Percentiles rank a stretch among this genome's conserved stretches.
phyloP scores from a whole-genome alignment of 352 stramenopile species.

The Globisporangium viniferum region DNA sequence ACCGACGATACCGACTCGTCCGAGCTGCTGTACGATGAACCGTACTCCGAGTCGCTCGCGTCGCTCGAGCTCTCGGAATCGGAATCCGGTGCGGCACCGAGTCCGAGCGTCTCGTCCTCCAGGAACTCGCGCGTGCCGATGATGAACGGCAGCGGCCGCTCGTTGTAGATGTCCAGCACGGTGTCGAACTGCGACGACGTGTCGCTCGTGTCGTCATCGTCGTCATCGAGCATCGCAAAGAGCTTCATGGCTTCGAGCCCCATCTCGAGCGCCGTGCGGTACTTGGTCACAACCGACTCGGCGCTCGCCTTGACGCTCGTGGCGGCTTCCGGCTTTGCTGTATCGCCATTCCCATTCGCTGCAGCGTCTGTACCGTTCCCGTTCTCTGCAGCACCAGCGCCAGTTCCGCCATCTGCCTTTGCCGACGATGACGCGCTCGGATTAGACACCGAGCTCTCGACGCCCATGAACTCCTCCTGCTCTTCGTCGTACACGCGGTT shows the following conservation, averaged over 20 bases:
- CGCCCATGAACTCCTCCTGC: constrained; percentile 64
- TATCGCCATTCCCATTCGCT: not conserved
- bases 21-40: constrained; percentile 67
- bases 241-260: constrained; percentile 82
- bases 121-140: constrained; percentile 86
- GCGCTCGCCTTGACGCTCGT: constrained; percentile 19
- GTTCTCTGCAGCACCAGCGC: constrained; percentile 1
- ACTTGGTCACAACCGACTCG: constrained; percentile 72
- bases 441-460: constrained; percentile 16
- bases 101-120: constrained; percentile 78
- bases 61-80: constrained; percentile 35
- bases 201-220: constrained; percentile 56
- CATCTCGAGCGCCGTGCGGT: constrained; percentile 72
- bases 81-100: constrained; percentile 63
- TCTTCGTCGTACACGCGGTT: constrained; percentile 89
- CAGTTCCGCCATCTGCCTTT: not conserved
- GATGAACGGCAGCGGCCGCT: constrained; percentile 82
- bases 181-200: constrained; percentile 60
- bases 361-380: not conserved
- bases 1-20: constrained; percentile 44
- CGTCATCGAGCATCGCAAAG: constrained; percentile 67
- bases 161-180: constrained; percentile 88
- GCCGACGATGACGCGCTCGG: constrained; percentile 1
- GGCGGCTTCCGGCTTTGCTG: constrained; percentile 23
- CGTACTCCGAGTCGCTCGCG: constrained; percentile 15